These are phyloP conservation scores for Reticulascus tulasneorum DNA, from an alignment of 2,329 filamentous ascomycete species.

Conservation along the genomic window DNA sequence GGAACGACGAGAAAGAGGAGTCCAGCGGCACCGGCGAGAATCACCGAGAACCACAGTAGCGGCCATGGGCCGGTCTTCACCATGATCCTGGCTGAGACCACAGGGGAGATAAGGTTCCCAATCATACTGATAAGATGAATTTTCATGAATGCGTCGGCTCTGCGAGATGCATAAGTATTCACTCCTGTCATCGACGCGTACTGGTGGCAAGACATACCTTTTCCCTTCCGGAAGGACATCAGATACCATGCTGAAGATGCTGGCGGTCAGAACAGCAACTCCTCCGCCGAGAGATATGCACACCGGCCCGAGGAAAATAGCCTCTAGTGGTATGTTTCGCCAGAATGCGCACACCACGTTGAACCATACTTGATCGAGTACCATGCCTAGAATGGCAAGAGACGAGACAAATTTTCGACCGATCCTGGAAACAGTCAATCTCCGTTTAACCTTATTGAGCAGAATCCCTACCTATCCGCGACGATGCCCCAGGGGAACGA, in stretches of 20 bases:
- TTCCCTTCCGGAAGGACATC: conserved; percentile 32
- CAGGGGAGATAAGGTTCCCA: conserved; percentile 31
- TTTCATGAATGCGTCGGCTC: conserved; percentile 31
- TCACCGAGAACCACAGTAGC: conserved; percentile 4
- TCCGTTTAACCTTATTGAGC: conserved; percentile 17
- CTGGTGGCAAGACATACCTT: conserved; percentile 21
- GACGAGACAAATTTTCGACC: conserved; percentile 31
- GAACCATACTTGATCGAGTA: conserved; percentile 21
- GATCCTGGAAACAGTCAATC: conserved; percentile 19
- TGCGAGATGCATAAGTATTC: conserved; percentile 11
- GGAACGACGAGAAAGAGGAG: conserved; percentile 20
- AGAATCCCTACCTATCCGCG: conserved; percentile 27
- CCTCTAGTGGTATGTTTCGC: conserved; percentile 23
- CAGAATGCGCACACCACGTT: conserved; percentile 29
- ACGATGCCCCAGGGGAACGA: conserved; percentile 33
- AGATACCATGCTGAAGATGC: conserved; percentile 29
- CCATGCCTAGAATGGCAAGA: conserved; percentile 24
- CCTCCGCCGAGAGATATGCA: conserved; percentile 32
- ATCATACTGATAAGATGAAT: conserved; percentile 24
- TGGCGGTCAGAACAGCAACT: conserved; percentile 23
- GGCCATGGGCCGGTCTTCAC: conserved; percentile 24
- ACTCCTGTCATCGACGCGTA: background rate
- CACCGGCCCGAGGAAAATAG: conserved; percentile 29
- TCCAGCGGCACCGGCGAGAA: background rate
- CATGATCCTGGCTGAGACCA: conserved; percentile 32